These are phyloP conservation scores for Fusarium compactum DNA, from an alignment of 2,329 filamentous ascomycete species.

Conservation along the genomic window DNA sequence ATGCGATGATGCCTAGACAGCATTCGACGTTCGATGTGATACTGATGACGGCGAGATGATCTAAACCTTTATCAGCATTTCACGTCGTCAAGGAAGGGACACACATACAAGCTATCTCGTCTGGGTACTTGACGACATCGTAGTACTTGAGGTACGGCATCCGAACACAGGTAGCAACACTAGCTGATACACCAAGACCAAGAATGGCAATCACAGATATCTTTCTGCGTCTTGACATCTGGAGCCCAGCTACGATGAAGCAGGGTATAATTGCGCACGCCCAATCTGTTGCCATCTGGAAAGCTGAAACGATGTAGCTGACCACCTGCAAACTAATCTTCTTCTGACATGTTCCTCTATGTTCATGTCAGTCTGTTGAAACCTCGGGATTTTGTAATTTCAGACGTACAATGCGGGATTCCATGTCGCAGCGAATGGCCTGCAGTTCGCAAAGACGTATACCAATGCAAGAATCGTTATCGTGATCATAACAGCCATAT, in stretches of 20 bases:
- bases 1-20: slow-evolving; percentile 21
- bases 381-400: fast-evolving
- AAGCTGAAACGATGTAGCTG: slow-evolving; percentile 4
- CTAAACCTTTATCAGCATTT: background rate
- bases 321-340: slow-evolving; percentile 4
- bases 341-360: slow-evolving; percentile 11
- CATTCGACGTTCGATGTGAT: slow-evolving; percentile 23
- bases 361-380: background rate
- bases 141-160: slow-evolving; percentile 27
- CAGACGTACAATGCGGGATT: slow-evolving; percentile 3
- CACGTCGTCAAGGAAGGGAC: fast-evolving
- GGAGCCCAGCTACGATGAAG: slow-evolving; percentile 5
- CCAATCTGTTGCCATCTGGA: slow-evolving; percentile 17
- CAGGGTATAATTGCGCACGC: slow-evolving; percentile 8
- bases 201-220: slow-evolving; percentile 15
- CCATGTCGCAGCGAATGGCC: slow-evolving; percentile 13
- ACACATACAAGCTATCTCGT: slow-evolving; percentile 5
- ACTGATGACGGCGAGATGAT: slow-evolving; percentile 21
- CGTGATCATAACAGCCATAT: slow-evolving; percentile 17
- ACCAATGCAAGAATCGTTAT: background rate
- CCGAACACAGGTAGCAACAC: slow-evolving; percentile 11
- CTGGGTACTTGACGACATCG: slow-evolving; percentile 1
- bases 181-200: slow-evolving; percentile 3
- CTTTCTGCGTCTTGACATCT: slow-evolving; percentile 19
- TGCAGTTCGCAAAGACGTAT: slow-evolving; percentile 23